A percentile compares a stretch with the other conserved stretches of the same genome.
phyloP scores from a whole-genome alignment of 2,329 filamentous ascomycete species.

The Domatiomyces catenatus region DNA sequence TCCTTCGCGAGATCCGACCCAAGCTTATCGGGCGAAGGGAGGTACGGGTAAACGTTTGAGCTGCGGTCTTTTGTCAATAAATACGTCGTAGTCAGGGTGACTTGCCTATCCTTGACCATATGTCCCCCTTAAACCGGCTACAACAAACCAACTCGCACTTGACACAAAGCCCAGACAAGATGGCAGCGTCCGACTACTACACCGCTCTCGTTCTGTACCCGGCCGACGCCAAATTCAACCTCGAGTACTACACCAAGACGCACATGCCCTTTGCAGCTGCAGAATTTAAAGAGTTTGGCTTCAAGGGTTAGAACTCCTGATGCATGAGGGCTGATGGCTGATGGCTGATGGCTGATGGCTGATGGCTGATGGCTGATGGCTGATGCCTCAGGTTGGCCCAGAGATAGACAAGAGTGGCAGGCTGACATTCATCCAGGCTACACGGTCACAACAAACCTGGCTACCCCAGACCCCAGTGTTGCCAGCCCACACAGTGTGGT shows the following conservation, averaged over 20 bases:
- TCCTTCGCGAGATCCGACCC: no score
- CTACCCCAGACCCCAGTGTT: background rate
- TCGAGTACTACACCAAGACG: constrained; percentile 33
- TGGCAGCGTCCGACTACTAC: background rate
- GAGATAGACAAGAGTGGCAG: constrained; percentile 12
- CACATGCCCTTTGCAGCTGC: constrained; percentile 33
- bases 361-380: no score
- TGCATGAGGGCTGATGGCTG: no score
- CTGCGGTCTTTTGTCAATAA: no score
- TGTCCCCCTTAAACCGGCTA: no score
- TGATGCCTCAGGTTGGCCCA: no score
- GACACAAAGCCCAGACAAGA: background rate
- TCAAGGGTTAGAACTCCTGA: no score
- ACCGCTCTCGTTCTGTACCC: constrained; percentile 25
- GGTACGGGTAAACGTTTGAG: no score
- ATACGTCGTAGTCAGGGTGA: no score
- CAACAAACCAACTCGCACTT: background rate
- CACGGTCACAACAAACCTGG: background rate
- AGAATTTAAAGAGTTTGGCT: constrained; percentile 26
- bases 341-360: no score
- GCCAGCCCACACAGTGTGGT: background rate
- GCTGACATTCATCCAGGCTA: background rate
- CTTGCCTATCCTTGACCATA: no score
- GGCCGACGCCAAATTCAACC: constrained; percentile 29
- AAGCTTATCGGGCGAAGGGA: no score